Evolutionary conservation across 768 basidiomycete genomes (phyloP).

Genomic region (Dioszegia aurantiaca): DNA sequence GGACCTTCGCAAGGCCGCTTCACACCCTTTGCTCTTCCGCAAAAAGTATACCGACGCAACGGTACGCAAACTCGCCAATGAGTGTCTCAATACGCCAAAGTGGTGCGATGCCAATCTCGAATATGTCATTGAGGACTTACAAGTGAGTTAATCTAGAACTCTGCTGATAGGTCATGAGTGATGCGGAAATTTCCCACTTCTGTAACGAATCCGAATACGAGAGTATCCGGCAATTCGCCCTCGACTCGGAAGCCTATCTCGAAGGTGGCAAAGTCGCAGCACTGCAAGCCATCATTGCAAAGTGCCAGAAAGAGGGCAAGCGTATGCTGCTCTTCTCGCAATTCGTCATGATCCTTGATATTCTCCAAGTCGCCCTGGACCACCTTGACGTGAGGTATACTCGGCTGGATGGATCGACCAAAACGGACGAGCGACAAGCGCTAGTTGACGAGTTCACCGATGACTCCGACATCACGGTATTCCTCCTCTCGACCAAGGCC

Average conservation of each 20-base stretch:
- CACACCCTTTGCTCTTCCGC: conserved; percentile 94
- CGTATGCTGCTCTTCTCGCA: conserved; percentile 93
- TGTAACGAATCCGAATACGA: conserved; percentile 70
- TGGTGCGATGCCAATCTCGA: conserved; percentile 80
- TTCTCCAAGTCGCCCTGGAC: conserved; percentile 77
- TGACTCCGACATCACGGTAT: conserved; percentile 79
- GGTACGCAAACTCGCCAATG: conserved; percentile 71
- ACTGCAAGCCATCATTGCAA: conserved; percentile 67
- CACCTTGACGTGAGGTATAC: conserved; percentile 70
- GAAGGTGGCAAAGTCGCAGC: conserved; percentile 83
- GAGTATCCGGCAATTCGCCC: conserved; percentile 65
- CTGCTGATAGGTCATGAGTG: conserved; percentile 76
- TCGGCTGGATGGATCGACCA: conserved; percentile 84
- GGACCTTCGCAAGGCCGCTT: conserved; percentile 94
- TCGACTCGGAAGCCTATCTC: conserved; percentile 70
- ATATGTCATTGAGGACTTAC: conserved; percentile 93
- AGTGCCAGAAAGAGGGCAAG: conserved; percentile 66
- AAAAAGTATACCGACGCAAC: conserved; percentile 73
- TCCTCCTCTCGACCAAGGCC: conserved; percentile 86
- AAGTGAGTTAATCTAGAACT: conserved; percentile 36
- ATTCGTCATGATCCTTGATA: conserved; percentile 94
- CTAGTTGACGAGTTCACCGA: conserved; percentile 94
- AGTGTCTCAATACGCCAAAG: conserved; percentile 84
- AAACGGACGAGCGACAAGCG: conserved; percentile 87
- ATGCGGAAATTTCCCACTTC: conserved; percentile 87